phyloP scores from a whole-genome alignment of 2,329 filamentous ascomycete species.

The Phaeosphaeriaceae sp. region DNA sequence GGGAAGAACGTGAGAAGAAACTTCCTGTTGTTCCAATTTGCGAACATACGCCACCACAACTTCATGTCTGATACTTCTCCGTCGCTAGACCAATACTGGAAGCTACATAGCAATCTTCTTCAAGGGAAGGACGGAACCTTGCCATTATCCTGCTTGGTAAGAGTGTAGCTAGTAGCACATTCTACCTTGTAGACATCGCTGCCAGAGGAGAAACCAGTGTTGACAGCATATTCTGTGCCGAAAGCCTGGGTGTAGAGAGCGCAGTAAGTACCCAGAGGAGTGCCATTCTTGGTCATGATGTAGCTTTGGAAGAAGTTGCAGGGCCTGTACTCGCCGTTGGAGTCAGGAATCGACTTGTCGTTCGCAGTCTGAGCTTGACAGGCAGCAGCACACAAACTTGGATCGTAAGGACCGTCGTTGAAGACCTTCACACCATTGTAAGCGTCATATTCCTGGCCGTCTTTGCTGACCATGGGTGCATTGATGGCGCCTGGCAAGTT shows the following conservation, averaged over 20 bases:
- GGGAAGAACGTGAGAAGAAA: too few species aligned
- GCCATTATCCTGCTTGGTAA: conserved; percentile 12
- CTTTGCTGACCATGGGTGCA: conserved; percentile 23
- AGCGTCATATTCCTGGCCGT: conserved; percentile 21
- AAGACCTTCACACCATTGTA: conserved; percentile 40
- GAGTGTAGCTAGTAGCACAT: conserved; percentile 13
- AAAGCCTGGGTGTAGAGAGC: conserved; percentile 31
- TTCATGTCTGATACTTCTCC: too few species aligned
- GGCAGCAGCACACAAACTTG: conserved; percentile 40
- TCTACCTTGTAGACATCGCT: conserved; percentile 20
- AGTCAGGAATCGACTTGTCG: conserved; percentile 34
- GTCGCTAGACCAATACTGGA: too few species aligned
- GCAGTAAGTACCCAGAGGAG: conserved; percentile 49
- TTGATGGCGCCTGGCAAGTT: conserved; percentile 34
- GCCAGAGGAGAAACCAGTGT: conserved; percentile 30
- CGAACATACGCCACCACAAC: too few species aligned
- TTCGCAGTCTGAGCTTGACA: conserved; percentile 46
- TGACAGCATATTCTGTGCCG: conserved; percentile 22
- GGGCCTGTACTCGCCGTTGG: conserved; percentile 37
- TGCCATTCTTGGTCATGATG: conserved; percentile 43
- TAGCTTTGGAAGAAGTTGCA: conserved; percentile 51
- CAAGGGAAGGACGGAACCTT: neutral
- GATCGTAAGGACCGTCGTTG: conserved; percentile 37
- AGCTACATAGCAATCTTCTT: neutral
- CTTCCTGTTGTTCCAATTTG: too few species aligned